Base-by-base conservation (phyloP, 352 stramenopile species). In the Globisporangium sylvaticum region DNA sequence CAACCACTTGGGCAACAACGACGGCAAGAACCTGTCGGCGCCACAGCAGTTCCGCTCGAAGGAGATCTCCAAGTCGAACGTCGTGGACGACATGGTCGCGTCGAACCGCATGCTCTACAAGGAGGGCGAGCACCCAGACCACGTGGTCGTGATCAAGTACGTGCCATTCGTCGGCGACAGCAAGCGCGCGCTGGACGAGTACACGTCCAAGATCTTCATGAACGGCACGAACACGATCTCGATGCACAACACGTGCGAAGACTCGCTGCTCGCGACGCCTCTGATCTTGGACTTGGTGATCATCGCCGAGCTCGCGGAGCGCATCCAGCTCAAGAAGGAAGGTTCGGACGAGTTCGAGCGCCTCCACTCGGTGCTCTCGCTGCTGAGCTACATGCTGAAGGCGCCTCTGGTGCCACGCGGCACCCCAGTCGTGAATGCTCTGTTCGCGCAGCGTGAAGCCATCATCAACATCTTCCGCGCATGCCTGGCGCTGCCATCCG, bases 1-100 rank as follows among this genome's bases (percentile, higher is more conserved):
- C 94, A 99, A 99, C 81, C 98, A 99, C 85, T 77, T 99, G 61
- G 98, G 98, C 42, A 99, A 99, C 86, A 99, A 99, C 80, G 98
- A 99, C 77, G 98, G 98, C 68, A 99, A 99, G 82, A 99, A 99
- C 83, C 77, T 99, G 65, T 98, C 89, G 65, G 97, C 97, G 4
- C 98, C 98, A 15, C 95, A 98, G 81, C 96, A 99, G 81, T 99
- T 99, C 84, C 96, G 98, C 64, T 98, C 92, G 62, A 99, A 99
- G 87, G 98, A 99, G 79, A 99, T 99, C 78, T 98, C 92, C 72
- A 99, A 99, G 84, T 99, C 93, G 55, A 99, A 99, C 82, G 97
- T 99, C 44, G 96, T 99, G 0, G 97, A 99, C 73, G 97, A 99
- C 78, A 99, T 99, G 97, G 96, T 99, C 46, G 95, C 91, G 37